Conservation (phyloP, 208 protist species). For the Trypanosoma melophagium region DNA sequence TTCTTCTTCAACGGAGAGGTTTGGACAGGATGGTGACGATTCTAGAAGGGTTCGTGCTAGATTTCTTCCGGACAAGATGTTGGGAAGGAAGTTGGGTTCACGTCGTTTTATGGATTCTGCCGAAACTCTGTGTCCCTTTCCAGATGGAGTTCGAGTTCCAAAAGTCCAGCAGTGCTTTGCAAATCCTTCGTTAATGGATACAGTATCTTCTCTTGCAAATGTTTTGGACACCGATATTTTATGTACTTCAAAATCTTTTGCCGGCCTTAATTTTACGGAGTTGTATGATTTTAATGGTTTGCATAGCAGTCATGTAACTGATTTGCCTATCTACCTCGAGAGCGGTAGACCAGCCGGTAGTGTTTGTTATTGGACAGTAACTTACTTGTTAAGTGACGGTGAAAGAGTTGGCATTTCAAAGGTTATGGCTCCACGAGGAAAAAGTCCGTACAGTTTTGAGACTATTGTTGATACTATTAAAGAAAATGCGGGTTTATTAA, state of each 20-base stretch:
- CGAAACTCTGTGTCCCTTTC: constrained; percentile 24
- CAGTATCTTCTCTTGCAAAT: not conserved
- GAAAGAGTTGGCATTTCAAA: constrained; percentile 1
- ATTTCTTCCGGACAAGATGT: not conserved
- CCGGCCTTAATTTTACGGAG: too few relatives aligned
- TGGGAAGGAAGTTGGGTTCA: not conserved
- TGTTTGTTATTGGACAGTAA: constrained; percentile 22
- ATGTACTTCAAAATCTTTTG: too few relatives aligned
- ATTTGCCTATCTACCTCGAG: too few relatives aligned
- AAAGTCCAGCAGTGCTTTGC: not conserved
- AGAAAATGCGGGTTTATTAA: constrained; percentile 6
- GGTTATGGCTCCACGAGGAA: constrained; percentile 1
- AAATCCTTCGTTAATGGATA: constrained; percentile 20
- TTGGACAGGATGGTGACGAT: too few relatives aligned
- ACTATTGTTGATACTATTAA: constrained; percentile 15
- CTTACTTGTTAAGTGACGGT: constrained; percentile 3
- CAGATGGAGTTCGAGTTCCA: constrained; percentile 22
- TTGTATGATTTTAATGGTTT: too few relatives aligned
- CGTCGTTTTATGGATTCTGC: constrained; percentile 2
- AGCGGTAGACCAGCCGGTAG: not conserved
- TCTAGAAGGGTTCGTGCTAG: too few relatives aligned
- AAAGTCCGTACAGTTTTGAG: constrained; percentile 7
- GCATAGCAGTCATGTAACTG: too few relatives aligned
- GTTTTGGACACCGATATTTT: too few relatives aligned
- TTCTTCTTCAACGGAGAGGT: too few relatives aligned